A percentile compares a stretch with the other conserved stretches of the same genome.
These are phyloP conservation scores for Kodamaea kaohsiungensis DNA, from an alignment of 805 yeast genomes.

Conservation along the genomic window DNA sequence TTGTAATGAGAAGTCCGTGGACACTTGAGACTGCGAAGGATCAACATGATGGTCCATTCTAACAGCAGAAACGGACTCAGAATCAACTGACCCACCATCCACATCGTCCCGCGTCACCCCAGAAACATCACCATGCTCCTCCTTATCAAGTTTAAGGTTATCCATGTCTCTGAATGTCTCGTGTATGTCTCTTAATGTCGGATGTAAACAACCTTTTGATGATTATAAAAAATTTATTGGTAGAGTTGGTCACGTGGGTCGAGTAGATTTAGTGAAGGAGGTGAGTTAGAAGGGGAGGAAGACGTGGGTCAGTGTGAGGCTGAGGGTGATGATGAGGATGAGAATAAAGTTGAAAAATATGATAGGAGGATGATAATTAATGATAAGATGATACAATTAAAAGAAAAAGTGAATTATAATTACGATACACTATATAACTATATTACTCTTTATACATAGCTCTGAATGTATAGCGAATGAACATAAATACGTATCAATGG, in stretches of 20 bases:
- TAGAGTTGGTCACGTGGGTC: neutral
- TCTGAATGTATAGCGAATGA: too few relatives aligned
- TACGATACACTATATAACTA: too few relatives aligned
- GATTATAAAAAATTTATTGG: neutral
- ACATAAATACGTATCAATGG: too few relatives aligned
- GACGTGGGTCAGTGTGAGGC: too few relatives aligned
- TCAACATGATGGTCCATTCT: neutral
- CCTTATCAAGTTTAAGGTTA: slow-evolving; percentile 9
- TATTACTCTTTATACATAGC: too few relatives aligned
- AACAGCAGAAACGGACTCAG: neutral
- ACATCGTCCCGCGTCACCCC: neutral
- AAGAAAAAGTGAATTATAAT: too few relatives aligned
- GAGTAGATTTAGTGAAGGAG: neutral
- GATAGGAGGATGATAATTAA: too few relatives aligned
- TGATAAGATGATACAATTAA: too few relatives aligned
- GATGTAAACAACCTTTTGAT: neutral
- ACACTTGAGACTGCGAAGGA: neutral
- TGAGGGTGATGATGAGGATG: too few relatives aligned
- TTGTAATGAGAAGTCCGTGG: slow-evolving; percentile 8
- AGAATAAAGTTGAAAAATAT: too few relatives aligned
- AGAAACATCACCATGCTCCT: slow-evolving; percentile 3
- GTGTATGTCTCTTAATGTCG: slow-evolving; percentile 11
- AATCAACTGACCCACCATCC: neutral
- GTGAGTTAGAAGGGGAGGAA: neutral
- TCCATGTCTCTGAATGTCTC: slow-evolving; percentile 12